Conservation (phyloP, 306 rosid genomes). For the Corylus americana region DNA sequence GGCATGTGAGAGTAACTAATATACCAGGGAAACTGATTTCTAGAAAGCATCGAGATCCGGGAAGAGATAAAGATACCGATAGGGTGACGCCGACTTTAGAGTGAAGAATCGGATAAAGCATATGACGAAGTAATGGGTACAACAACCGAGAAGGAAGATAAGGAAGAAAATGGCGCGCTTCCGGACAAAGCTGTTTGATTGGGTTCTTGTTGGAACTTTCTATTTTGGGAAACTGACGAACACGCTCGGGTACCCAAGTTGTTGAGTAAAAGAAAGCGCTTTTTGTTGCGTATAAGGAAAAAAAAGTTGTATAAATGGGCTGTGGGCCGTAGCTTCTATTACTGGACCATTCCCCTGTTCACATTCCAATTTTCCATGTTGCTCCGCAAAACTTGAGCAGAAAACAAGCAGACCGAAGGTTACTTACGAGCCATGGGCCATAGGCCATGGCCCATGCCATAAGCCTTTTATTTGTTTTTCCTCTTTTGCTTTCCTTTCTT, state of each 20-base stretch:
- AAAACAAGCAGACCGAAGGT: neutral
- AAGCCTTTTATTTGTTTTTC: neutral
- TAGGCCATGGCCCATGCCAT: neutral
- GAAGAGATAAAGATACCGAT: slow-evolving; percentile 37
- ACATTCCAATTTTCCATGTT: no score
- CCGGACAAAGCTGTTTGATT: neutral
- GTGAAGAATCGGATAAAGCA: slow-evolving; percentile 20
- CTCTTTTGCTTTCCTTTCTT: neutral
- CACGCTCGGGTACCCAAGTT: neutral
- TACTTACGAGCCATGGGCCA: neutral
- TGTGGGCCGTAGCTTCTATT: no score
- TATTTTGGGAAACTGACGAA: neutral
- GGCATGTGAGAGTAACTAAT: neutral
- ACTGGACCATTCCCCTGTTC: no score
- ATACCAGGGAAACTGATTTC: neutral
- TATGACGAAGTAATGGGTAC: neutral
- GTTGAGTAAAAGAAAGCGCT: slow-evolving; percentile 3
- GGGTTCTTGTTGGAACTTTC: neutral
- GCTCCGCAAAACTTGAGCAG: neutral
- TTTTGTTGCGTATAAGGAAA: neutral
- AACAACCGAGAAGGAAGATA: neutral
- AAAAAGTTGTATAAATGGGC: neutral
- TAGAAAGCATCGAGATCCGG: slow-evolving; percentile 28
- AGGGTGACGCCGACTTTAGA: slow-evolving; percentile 30
- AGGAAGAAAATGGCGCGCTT: slow-evolving; percentile 3